phyloP scores from a whole-genome alignment of 2,329 filamentous ascomycete species.

The Lojkania enalia region DNA sequence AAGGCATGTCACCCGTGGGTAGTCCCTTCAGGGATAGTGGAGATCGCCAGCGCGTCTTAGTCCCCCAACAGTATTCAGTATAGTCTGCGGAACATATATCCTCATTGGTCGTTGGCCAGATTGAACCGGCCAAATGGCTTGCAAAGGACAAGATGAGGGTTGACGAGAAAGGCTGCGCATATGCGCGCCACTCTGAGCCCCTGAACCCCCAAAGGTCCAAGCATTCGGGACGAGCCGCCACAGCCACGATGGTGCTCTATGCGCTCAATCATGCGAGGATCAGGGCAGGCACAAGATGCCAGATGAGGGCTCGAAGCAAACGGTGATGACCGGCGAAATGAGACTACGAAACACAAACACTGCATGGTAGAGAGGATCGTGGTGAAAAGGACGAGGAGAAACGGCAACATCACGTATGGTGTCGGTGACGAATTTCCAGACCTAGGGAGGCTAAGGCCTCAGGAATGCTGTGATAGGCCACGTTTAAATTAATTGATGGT shows the following conservation, averaged over 20 bases:
- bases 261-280: conserved; percentile 8
- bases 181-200: conserved; percentile 11
- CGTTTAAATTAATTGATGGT: conserved; percentile 19
- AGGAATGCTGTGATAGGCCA: conserved; percentile 16
- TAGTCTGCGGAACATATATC: no score
- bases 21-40: conserved; percentile 5
- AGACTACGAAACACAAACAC: background rate
- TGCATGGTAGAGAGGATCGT: background rate
- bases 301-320: background rate
- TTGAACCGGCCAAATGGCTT: conserved; percentile 19
- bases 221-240: conserved; percentile 29
- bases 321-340: background rate
- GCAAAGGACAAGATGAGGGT: conserved; percentile 16
- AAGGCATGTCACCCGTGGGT: no score
- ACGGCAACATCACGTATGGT: background rate
- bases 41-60: conserved; percentile 10
- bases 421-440: conserved; percentile 7
- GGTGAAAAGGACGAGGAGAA: background rate
- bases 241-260: conserved; percentile 9
- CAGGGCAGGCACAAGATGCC: conserved; percentile 1
- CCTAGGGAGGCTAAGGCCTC: conserved; percentile 4
- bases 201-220: conserved; percentile 16
- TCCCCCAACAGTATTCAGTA: conserved; percentile 10
- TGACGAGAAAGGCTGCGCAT: conserved; percentile 15
- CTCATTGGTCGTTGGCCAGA: conserved; percentile 19